These are phyloP conservation scores for Fusarium anguioides DNA, from an alignment of 2,329 filamentous ascomycete genomes.

Conservation along the genomic window DNA sequence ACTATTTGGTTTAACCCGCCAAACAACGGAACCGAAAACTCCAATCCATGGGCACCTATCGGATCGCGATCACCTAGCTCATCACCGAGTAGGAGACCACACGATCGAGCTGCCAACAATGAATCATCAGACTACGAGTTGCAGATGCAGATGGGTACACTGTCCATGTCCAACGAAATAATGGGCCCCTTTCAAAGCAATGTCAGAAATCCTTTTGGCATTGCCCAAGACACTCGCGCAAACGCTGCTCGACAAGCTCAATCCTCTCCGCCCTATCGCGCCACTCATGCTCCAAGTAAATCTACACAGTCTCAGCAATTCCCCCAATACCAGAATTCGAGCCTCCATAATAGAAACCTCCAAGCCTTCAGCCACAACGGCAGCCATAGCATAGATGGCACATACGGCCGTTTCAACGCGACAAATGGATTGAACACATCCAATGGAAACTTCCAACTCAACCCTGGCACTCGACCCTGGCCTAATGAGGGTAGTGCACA, in stretches of 20 bases:
- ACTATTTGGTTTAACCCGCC: conserved; percentile 10
- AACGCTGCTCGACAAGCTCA: conserved; percentile 67
- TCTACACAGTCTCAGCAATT: conserved; percentile 59
- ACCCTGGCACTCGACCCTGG: conserved; percentile 62
- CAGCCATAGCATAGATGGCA: conserved; percentile 49
- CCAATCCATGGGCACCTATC: conserved; percentile 70
- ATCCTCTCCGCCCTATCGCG: conserved; percentile 6
- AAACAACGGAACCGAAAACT: conserved; percentile 69
- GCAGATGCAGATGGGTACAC: conserved; percentile 49
- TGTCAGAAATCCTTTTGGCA: conserved; percentile 46
- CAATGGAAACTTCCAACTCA: conserved; percentile 56
- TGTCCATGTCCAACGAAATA: conserved; percentile 38
- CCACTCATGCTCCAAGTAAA: conserved; percentile 56
- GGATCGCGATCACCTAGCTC: conserved; percentile 60
- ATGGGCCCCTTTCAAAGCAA: conserved; percentile 38
- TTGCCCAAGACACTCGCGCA: conserved; percentile 65
- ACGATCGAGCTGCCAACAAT: conserved; percentile 59
- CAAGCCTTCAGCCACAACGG: conserved; percentile 43
- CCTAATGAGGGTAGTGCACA: conserved; percentile 46
- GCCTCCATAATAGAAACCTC: conserved; percentile 51
- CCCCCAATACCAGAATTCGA: conserved; percentile 56
- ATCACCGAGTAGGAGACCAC: conserved; percentile 68
- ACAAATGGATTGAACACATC: conserved; percentile 16
- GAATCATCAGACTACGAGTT: conserved; percentile 55
- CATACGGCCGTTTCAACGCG: conserved; percentile 39